A percentile compares a stretch with the other conserved stretches of the same genome.
These are phyloP conservation scores for Suhomyces wounanorum DNA, from an alignment of 1,139 yeast genomes.

Conservation along the genomic window DNA sequence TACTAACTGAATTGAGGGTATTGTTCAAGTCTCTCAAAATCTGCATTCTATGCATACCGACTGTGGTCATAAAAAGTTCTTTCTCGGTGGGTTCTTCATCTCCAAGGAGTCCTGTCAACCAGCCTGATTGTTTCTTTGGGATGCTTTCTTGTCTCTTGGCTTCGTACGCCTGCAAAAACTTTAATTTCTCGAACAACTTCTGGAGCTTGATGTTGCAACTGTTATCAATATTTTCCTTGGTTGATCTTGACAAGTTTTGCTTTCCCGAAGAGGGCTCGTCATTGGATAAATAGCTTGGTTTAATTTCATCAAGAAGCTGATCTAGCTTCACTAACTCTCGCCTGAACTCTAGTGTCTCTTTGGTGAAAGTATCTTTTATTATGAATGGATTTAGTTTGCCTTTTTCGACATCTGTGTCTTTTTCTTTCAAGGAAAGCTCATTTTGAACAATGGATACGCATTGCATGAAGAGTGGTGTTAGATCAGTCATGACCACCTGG, in stretches of 20 bases:
- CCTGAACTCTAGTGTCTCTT: slow-evolving; percentile 52
- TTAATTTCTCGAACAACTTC: slow-evolving; percentile 51
- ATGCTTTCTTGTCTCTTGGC: slow-evolving; percentile 36
- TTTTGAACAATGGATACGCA: slow-evolving; percentile 47
- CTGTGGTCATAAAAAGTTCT: slow-evolving; percentile 28
- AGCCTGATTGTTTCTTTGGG: slow-evolving; percentile 21
- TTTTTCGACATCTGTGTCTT: slow-evolving; percentile 13
- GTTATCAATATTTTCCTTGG: slow-evolving; percentile 57
- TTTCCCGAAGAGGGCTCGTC: slow-evolving; percentile 22
- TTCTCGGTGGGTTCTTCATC: slow-evolving; percentile 33
- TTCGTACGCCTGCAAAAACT: slow-evolving; percentile 54
- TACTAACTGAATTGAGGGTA: slow-evolving; percentile 35
- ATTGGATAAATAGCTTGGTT: slow-evolving; percentile 46
- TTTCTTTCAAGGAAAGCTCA: slow-evolving; percentile 23
- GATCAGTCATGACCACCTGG: slow-evolving; percentile 45
- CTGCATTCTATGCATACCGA: slow-evolving; percentile 39
- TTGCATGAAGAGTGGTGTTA: slow-evolving; percentile 53
- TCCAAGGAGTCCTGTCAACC: slow-evolving; percentile 31
- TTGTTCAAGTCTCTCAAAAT: slow-evolving; percentile 42
- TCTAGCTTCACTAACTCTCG: slow-evolving; percentile 40
- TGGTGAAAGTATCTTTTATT: slow-evolving; percentile 52
- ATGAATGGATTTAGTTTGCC: slow-evolving; percentile 13
- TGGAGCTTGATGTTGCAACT: slow-evolving; percentile 55
- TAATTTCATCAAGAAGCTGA: slow-evolving; percentile 40
- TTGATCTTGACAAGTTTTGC: slow-evolving; percentile 38